Evolutionary conservation across 176 grass and related monocot genomes (phyloP), one percentile per base, ranked within the genome.

Genomic region (Triticum dicoccoides): DNA sequence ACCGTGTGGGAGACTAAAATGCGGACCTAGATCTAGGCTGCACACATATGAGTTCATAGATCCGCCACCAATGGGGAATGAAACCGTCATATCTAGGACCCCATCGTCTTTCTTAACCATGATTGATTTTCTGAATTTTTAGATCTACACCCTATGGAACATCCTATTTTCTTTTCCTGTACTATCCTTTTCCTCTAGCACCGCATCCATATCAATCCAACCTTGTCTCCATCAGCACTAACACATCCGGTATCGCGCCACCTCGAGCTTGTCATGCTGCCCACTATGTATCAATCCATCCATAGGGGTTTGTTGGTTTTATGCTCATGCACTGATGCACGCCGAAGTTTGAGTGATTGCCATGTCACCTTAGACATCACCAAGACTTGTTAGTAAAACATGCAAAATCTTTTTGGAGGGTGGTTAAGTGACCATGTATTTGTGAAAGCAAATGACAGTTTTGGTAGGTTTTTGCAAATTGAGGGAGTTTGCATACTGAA

Each of bases 11-110:
- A 49, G 45, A 49, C 45, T 47, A 47, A 47, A 47, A 47, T 4
- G 44, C 11, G 3, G 44, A 47, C 3, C 11, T 47, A 47, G 11
- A 47, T 13, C 44, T 3, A 49, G 12, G 45, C 12, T 1, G 3
- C 45, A 12, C 12, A 0, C 45, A 18, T 2, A 18, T 54, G 51
- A 18, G 51, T 2, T 54, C 51, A 15, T 18, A 54, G 51, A 54
- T 2, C 51, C 2, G 0, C 5, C 51, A 54, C 15, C 5, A 18
- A 54, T 0, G 0, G 15, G 14, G 11, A 15, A 54, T 1, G 0
- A 17, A 18, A 6, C 1, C 5, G 1, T 5, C 15, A 18, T 1
- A 18, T 18, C 15, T 54, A 54, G 51, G 51, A 18, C 15, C 51
- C 0, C 15, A 54, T 54, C 5, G 0, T 54, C 51, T 54, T 54